Conservation (phyloP, 2,329 filamentous ascomycete genomes). For the Zymoseptoria pseudotritici region DNA sequence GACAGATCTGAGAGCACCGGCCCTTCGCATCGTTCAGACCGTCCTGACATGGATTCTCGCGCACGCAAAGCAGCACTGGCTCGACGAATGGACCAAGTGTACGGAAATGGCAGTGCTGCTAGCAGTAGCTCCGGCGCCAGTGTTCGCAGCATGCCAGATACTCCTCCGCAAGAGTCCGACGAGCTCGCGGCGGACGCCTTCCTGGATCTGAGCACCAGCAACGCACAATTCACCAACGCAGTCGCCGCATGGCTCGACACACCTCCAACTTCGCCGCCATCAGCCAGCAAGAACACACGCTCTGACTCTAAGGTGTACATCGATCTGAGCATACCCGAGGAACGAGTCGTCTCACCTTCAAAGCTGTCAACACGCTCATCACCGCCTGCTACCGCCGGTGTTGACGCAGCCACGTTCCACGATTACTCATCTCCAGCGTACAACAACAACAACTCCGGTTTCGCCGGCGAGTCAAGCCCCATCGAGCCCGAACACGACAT, state of each 20-base stretch:
- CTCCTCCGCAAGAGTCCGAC: conserved; percentile 25
- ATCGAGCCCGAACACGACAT: conserved; percentile 14
- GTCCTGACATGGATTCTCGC: conserved; percentile 51
- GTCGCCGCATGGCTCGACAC: conserved; percentile 24
- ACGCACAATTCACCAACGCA: conserved; percentile 17
- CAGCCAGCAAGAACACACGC: conserved; percentile 5
- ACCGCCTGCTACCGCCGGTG: conserved; percentile 9
- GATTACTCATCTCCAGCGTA: conserved; percentile 13
- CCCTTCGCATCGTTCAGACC: conserved; percentile 14
- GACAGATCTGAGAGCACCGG: conserved; percentile 32
- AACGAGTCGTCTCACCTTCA: conserved; percentile 20
- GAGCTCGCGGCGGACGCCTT: conserved; percentile 25
- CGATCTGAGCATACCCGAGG: conserved; percentile 17
- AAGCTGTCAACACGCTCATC: conserved; percentile 19
- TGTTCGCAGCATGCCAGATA: conserved; percentile 27
- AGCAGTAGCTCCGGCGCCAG: conserved; percentile 24
- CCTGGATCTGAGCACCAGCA: conserved; percentile 20
- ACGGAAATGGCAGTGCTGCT: conserved; percentile 10
- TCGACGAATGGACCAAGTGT: conserved; percentile 33
- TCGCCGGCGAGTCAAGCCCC: conserved; percentile 16
- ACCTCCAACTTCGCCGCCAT: conserved; percentile 26
- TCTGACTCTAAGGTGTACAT: conserved; percentile 14
- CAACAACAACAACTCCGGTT: conserved; percentile 5
- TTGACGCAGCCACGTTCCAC: conserved; percentile 7
- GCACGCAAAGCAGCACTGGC: conserved; percentile 50